Evolutionary conservation across 2,329 filamentous ascomycete species (phyloP), one percentile per base, ranked within the genome.

Genomic region (Tympanopsis confertula): DNA sequence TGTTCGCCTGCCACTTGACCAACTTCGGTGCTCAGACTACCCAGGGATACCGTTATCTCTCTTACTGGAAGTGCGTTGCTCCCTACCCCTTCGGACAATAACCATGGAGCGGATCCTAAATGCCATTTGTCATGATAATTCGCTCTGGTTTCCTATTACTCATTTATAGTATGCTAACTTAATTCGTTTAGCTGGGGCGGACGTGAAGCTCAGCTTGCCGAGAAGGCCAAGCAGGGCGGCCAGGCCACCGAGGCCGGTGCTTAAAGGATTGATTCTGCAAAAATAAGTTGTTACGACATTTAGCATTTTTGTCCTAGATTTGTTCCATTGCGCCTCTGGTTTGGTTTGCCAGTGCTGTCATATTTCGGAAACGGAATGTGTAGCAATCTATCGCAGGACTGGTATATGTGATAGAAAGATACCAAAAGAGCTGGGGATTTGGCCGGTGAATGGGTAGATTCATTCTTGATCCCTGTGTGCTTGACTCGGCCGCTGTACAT

Each of bases 1-100:
- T 81, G 39, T 80, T 81, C 56, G 75, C 69, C 45, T 80, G 75
- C 62, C 76, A 81, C 57, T 59, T 72, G 42, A 67, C 78, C 58
- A 81, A 81, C 61, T 79, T 76, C 57, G 58, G 57, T 45, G 71
- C 72, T 35, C 76, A 81, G 56, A 46, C 63, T 33, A 70, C 68
- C 20, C 76, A 81, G 54, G 73, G 65, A 15, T 78, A 78, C 58
- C 63, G 76, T 39, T 81, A 74, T 51, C 43, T 76, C 44, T 68
- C 70, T 49, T 76, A 77, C 59, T 33, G 30, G 30, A 33, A 33
- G 30, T 33, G 15, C 15, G 30, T 33, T 33, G n/a, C n/a, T 18
- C 15, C 30, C 15, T 33, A 7, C 15, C 30, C 12, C 30, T 33
- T 15, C n/a, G n/a, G n/a, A n/a, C n/a, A n/a, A n/a, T n/a, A n/a